Percentiles rank a stretch among this genome's conserved stretches.
These are phyloP conservation scores for Boletus speciosus DNA, from an alignment of 768 basidiomycete genomes.

Conservation along the genomic window DNA sequence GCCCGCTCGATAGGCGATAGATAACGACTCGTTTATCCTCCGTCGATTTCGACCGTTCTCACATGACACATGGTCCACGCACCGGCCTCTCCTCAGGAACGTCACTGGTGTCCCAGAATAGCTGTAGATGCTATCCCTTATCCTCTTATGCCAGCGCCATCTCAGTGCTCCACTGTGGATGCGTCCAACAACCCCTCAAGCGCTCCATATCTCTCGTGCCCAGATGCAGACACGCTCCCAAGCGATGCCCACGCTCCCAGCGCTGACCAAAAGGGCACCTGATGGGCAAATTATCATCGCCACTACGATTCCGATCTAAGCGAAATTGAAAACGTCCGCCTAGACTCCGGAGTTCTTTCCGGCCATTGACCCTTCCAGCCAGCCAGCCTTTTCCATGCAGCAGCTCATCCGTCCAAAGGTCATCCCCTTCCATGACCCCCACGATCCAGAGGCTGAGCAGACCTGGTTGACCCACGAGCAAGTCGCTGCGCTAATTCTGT, in stretches of 20 bases:
- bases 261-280: not conserved
- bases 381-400: not conserved
- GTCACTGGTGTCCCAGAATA: conserved; percentile 16
- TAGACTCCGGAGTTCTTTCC: conserved; percentile 9
- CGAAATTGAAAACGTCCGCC: conserved; percentile 26
- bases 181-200: not conserved
- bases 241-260: not conserved
- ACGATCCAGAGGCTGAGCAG: not conserved
- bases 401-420: not conserved
- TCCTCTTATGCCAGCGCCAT: conserved; percentile 9
- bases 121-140: conserved; percentile 6
- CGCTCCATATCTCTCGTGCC: not conserved
- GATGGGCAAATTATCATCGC: conserved; percentile 21
- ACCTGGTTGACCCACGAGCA: not conserved
- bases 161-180: conserved; percentile 1
- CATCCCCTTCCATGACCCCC: not conserved
- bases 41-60: not conserved
- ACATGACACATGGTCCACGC: conserved; percentile 17
- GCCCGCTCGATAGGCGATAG: not conserved
- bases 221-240: not conserved
- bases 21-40: not conserved
- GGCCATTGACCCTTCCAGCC: not conserved
- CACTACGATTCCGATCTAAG: conserved; percentile 29
- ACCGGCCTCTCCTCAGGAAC: conserved; percentile 19
- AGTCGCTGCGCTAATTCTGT: conserved; percentile 6